A percentile compares a stretch with the other conserved stretches of the same genome.
Conservation (phyloP, 2,329 filamentous ascomycete genomes). For the Venturia pyrina region DNA sequence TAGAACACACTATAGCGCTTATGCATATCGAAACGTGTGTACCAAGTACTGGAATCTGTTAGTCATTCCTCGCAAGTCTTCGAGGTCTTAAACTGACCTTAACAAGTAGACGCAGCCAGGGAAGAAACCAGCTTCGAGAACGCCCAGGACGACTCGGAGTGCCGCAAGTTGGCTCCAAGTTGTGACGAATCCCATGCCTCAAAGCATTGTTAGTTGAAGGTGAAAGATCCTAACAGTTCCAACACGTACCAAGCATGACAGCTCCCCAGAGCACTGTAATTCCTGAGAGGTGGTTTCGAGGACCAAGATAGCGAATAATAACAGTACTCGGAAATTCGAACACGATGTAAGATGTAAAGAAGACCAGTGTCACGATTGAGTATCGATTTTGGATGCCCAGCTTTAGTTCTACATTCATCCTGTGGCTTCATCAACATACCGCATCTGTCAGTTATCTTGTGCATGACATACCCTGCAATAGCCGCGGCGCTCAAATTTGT, state of each 20-base stretch:
- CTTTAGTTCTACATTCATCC: conserved; percentile 54
- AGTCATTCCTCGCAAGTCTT: neutral
- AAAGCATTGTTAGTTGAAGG: neutral
- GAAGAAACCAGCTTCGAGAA: conserved; percentile 29
- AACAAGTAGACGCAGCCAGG: conserved; percentile 33
- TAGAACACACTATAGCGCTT: conserved; percentile 62
- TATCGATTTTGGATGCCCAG: conserved; percentile 40
- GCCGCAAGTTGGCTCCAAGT: conserved; percentile 27
- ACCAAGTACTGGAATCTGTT: conserved; percentile 27
- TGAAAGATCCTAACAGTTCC: no score
- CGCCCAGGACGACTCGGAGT: conserved; percentile 29
- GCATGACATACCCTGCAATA: conserved; percentile 49
- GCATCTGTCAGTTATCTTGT: neutral
- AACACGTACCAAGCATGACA: conserved; percentile 28
- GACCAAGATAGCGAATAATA: conserved; percentile 31
- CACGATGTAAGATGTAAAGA: conserved; percentile 34
- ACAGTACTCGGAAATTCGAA: conserved; percentile 33
- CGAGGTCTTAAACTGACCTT: neutral
- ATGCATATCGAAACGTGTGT: conserved; percentile 53
- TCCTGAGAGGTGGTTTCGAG: conserved; percentile 26
- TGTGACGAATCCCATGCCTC: conserved; percentile 34
- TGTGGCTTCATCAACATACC: conserved; percentile 25
- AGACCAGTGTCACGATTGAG: conserved; percentile 49
- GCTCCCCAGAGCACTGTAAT: conserved; percentile 32
- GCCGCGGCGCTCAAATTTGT: conserved; percentile 65